Evolutionary conservation across 1,139 yeast species (phyloP).

Genomic region (Komagataea norvegica): DNA sequence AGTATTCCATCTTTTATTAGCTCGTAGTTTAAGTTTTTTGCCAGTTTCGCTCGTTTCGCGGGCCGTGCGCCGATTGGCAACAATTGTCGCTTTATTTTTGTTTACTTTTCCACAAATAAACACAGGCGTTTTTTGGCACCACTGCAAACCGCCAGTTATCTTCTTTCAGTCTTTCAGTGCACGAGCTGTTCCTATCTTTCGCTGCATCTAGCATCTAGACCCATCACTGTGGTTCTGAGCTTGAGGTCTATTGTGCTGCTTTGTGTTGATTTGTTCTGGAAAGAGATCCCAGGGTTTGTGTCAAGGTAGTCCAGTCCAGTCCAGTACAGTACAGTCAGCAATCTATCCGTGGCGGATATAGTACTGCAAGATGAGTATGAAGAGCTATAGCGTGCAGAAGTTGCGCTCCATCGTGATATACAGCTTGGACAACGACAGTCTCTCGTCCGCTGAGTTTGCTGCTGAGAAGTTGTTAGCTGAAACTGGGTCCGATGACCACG

Average conservation of each 20-base stretch:
- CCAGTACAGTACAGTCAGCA: too few relatives aligned
- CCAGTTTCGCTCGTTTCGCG: background rate
- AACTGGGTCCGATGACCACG: conserved; percentile 34
- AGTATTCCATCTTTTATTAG: background rate
- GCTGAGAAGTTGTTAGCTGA: conserved; percentile 67
- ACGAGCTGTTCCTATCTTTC: too few relatives aligned
- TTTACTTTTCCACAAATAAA: conserved; percentile 2
- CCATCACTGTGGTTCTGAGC: too few relatives aligned
- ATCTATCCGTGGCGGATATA: background rate
- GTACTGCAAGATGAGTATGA: conserved; percentile 14
- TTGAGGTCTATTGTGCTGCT: too few relatives aligned
- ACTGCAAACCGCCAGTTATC: too few relatives aligned
- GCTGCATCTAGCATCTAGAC: too few relatives aligned
- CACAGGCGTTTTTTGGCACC: too few relatives aligned
- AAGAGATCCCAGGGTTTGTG: too few relatives aligned
- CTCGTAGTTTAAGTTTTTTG: background rate
- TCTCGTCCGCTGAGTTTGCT: conserved; percentile 73
- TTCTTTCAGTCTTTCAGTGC: too few relatives aligned
- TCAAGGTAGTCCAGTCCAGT: too few relatives aligned
- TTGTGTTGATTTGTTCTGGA: too few relatives aligned
- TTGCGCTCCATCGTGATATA: conserved; percentile 59
- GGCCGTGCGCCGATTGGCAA: conserved; percentile 1
- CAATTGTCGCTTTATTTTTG: background rate
- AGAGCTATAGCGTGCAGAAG: conserved; percentile 32
- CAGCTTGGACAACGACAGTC: conserved; percentile 65